Evolutionary conservation across 2,329 filamentous ascomycete genomes (phyloP).

Genomic region (Fusarium sambucinum): DNA sequence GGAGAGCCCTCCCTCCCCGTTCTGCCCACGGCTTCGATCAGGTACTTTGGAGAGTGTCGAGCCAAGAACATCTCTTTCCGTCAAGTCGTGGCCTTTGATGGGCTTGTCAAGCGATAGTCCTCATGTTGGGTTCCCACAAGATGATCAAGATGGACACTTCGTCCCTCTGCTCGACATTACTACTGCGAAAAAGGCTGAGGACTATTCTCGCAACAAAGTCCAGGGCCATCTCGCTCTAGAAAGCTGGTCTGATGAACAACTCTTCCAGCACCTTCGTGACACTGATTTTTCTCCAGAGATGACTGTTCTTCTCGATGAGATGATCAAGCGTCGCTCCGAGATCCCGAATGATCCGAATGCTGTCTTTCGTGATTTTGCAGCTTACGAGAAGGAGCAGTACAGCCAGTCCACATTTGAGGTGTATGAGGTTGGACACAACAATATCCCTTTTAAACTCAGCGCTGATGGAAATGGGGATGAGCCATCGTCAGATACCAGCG

Average conservation of each 20-base stretch:
- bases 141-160: constrained; percentile 52
- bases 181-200: constrained; percentile 24
- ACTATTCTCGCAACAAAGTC: constrained; percentile 34
- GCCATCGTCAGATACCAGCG: constrained; percentile 39
- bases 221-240: constrained; percentile 37
- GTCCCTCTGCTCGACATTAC: constrained; percentile 41
- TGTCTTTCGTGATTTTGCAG: constrained; percentile 52
- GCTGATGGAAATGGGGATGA: constrained; percentile 47
- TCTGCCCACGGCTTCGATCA: constrained; percentile 44
- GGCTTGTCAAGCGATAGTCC: constrained; percentile 42
- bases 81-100: constrained; percentile 41
- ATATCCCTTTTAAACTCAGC: constrained; percentile 52
- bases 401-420: constrained; percentile 67
- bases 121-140: constrained; percentile 38
- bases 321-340: constrained; percentile 51
- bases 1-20: constrained; percentile 24
- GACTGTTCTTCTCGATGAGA: constrained; percentile 54
- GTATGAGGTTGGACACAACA: constrained; percentile 66
- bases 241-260: constrained; percentile 56
- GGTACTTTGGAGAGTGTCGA: constrained; percentile 48
- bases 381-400: constrained; percentile 55
- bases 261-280: constrained; percentile 58
- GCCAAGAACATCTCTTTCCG: constrained; percentile 44
- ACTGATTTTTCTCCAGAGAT: constrained; percentile 58
- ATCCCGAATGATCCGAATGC: constrained; percentile 48